Base-by-base conservation (phyloP, 306 rosid genomes). In the Ceratonia siliqua region DNA sequence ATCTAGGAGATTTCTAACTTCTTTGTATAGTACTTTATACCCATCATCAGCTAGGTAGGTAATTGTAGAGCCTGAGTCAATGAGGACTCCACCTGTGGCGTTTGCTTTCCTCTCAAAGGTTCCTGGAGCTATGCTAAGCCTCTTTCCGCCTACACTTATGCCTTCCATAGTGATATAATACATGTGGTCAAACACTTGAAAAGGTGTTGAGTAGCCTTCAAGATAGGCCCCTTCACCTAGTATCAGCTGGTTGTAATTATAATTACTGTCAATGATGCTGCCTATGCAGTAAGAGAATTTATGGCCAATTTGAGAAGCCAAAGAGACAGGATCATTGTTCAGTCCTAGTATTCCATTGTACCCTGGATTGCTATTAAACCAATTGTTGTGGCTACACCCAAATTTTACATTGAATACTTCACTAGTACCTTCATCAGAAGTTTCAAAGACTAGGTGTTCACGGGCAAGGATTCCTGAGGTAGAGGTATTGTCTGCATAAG, bases 261-360 rank as follows among this genome's bases (percentile, higher is more conserved):
- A 82, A 7, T 52, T 9, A 62, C 32, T 74, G 53, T 84, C 85
- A 49, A 61, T 53, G 14, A 87, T 20, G 61, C 65, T 79, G 3
- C 86, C 90, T 43, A 84, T 42, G 83, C 88, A 87, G 64, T 81
- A 87, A 36, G 86, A 84, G 61, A 84, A 84, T 30, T 35, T 81
- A 1, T 32, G 39, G 5, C 86, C 86, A 8, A 77, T n/a, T 45
- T 83, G 76, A 20, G 68, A 24, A 11, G 69, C 83, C 62, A 87
- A 15, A 69, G 85, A 81, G 2, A 5, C 0, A 12, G 8, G 30
- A 24, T 18, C 68, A 79, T 27, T 24, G 56, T 67, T 74, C 17
- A 84, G 81, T 54, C 83, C 88, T 25, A 87, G 54, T 32, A 87
- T 39, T 73, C 91, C 88, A 36, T 59, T 84, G 43, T 63, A 76